These are phyloP conservation scores for Chlamydomonas asymmetrica DNA, from an alignment of 139 green algal genomes.

Conservation along the genomic window DNA sequence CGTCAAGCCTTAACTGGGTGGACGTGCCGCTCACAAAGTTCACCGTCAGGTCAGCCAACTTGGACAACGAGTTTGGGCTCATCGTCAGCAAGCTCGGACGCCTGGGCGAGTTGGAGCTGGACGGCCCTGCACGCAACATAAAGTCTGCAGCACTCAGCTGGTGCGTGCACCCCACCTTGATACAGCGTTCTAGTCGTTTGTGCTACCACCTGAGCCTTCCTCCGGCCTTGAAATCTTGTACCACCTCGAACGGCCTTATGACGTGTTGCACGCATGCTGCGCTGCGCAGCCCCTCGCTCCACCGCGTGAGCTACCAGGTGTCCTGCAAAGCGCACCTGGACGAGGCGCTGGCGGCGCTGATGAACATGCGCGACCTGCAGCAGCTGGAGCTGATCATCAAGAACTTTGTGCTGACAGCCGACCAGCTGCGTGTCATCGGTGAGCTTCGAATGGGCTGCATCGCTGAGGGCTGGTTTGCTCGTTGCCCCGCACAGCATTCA, in stretches of 20 bases:
- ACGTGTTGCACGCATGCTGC: background rate
- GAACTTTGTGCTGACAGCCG: constrained; percentile 53
- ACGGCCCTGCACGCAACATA: constrained; percentile 55
- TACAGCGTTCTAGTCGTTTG: background rate
- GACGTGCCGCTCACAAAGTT: constrained; percentile 32
- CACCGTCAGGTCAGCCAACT: constrained; percentile 28
- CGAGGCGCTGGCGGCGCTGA: constrained; percentile 43
- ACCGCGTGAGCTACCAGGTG: constrained; percentile 49
- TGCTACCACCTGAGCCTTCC: background rate
- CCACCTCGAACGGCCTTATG: background rate
- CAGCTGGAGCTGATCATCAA: constrained; percentile 57
- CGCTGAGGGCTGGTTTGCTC: background rate
- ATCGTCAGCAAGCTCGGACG: constrained; percentile 35
- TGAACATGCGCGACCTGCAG: constrained; percentile 33
- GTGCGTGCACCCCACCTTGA: constrained; percentile 2
- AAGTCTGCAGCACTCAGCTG: constrained; percentile 31
- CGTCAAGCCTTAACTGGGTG: constrained; percentile 7
- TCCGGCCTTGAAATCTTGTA: background rate
- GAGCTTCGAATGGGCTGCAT: no score
- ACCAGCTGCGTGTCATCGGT: constrained; percentile 54
- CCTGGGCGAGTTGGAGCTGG: constrained; percentile 50
- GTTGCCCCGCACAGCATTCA: background rate
- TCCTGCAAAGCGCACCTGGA: constrained; percentile 36
- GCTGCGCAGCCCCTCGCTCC: constrained; percentile 38
- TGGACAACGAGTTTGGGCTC: constrained; percentile 42